These are phyloP conservation scores for Wakefieldia striispora DNA, from an alignment of 768 basidiomycete species.

Conservation along the genomic window DNA sequence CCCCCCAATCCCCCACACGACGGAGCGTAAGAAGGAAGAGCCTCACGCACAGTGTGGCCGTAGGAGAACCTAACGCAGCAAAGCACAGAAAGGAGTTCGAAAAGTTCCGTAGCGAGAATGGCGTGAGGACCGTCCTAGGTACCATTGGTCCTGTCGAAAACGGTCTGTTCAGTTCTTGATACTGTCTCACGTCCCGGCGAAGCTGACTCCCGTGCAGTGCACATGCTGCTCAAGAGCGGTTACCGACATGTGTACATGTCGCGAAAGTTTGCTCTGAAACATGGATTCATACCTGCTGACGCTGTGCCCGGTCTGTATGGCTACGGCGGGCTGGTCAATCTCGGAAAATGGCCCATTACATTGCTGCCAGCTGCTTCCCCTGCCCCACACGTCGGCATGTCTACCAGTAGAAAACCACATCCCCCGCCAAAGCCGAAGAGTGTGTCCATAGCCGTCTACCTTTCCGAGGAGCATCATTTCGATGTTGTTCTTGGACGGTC, in stretches of 20 bases:
- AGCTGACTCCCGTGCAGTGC: conserved; percentile 45
- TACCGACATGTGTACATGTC: conserved; percentile 96
- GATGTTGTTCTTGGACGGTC: conserved; percentile 90
- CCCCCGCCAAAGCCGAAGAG: conserved; percentile 34
- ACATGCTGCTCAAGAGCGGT: conserved; percentile 91
- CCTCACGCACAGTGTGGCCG: conserved; percentile 30
- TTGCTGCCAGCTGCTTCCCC: conserved; percentile 35
- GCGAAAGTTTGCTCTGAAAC: conserved; percentile 82
- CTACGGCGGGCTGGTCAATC: conserved; percentile 85
- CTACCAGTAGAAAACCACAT: not conserved
- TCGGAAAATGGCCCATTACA: conserved; percentile 87
- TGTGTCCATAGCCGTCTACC: conserved; percentile 64
- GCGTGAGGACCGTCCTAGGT: conserved; percentile 89
- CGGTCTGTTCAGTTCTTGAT: conserved; percentile 45
- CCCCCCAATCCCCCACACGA: conserved; percentile 32
- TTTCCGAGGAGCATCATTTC: conserved; percentile 94
- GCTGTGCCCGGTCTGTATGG: conserved; percentile 90
- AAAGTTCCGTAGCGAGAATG: conserved; percentile 86
- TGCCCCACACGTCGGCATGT: not conserved
- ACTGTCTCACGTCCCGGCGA: too few species aligned
- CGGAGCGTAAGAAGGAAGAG: conserved; percentile 42
- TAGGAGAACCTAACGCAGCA: conserved; percentile 47
- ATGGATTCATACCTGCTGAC: conserved; percentile 85
- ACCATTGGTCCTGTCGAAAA: conserved; percentile 87
- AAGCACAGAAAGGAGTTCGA: conserved; percentile 76